Evolutionary conservation across 2,329 filamentous ascomycete species (phyloP).

Genomic region (Fusarium sp.): DNA sequence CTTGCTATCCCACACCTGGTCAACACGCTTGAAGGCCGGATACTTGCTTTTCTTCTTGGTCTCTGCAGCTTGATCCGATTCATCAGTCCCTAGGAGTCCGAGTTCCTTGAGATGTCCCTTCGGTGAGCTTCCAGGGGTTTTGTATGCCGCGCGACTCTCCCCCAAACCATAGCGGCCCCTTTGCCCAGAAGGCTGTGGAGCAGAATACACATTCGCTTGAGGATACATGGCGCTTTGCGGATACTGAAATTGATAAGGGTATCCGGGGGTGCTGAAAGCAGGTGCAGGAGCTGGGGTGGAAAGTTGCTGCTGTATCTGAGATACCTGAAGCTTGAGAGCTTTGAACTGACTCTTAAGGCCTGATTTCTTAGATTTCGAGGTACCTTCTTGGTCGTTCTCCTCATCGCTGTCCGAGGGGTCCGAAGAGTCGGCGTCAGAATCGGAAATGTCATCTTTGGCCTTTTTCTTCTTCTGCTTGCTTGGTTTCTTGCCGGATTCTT

Average conservation of each 20-base stretch:
- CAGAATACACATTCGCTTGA: neutral
- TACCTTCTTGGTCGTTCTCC: constrained; percentile 31
- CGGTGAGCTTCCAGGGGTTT: neutral
- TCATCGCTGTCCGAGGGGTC: constrained; percentile 37
- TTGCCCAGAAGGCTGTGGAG: neutral
- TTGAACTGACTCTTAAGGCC: constrained; percentile 47
- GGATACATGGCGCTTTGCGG: neutral
- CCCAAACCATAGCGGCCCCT: neutral
- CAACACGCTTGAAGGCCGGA: constrained; percentile 63
- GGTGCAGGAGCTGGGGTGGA: constrained; percentile 5
- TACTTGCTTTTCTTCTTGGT: constrained; percentile 35
- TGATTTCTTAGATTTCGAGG: constrained; percentile 5
- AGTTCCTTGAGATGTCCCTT: neutral
- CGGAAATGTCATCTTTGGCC: constrained; percentile 1
- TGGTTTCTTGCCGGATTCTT: constrained; percentile 11
- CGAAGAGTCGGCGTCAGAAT: constrained; percentile 40
- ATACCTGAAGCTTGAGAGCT: constrained; percentile 45
- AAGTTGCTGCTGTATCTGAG: constrained; percentile 43
- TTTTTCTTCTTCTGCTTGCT: constrained; percentile 26
- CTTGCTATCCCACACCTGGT: constrained; percentile 65
- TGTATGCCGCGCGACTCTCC: neutral
- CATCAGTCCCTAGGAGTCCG: neutral
- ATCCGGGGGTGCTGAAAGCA: neutral
- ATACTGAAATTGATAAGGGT: constrained; percentile 7
- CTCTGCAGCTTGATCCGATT: neutral